Evolutionary conservation across 768 basidiomycete genomes (phyloP), one percentile per base, ranked within the genome.

Genomic region (Leccinum rimulosum): DNA sequence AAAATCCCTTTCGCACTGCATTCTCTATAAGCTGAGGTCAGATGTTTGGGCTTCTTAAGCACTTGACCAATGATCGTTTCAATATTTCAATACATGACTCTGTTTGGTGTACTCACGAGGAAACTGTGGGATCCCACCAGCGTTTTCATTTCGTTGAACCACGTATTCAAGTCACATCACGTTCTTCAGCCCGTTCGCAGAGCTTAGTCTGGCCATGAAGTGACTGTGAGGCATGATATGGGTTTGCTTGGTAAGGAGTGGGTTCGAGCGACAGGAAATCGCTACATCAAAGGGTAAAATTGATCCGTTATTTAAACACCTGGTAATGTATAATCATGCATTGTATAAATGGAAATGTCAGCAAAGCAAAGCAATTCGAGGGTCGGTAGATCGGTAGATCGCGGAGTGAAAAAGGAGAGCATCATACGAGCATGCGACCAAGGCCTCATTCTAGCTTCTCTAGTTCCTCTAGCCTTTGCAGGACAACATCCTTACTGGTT

Each of bases 401-500:
- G 55, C 45, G 47, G 47, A 57, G 64, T 51, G 15, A 33, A 49
- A 56, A 40, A 14, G 19, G 25, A 45, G 56, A 48, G 48, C 55
- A 22, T 54, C 61, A 51, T 62, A 61, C 61, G 25, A 51, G 54
- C 40, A 45, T 57, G 51, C 27, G 55, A 54, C 49, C 51, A 38
- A 17, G 50, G 38, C 28, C 25, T 78, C 75, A 96, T 74, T 96
- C 95, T 57, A 97, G 78, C 74, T 95, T 94, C 78, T 98, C 97
- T 61, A 98, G 76, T 68, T 90, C 89, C 66, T 97, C 96, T 51
- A 99, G 74, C 63, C 97, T 83, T 53, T 89, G 83, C 48, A 98
- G 76, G 3, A 98, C 95, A 30, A 98, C 96, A 55, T 95, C 93
- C 70, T 98, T 98, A 71, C 91, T 94, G 35, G 96, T 98, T 75